Base-by-base conservation (phyloP, 2,329 filamentous ascomycete species). In the Lachnellula arida region DNA sequence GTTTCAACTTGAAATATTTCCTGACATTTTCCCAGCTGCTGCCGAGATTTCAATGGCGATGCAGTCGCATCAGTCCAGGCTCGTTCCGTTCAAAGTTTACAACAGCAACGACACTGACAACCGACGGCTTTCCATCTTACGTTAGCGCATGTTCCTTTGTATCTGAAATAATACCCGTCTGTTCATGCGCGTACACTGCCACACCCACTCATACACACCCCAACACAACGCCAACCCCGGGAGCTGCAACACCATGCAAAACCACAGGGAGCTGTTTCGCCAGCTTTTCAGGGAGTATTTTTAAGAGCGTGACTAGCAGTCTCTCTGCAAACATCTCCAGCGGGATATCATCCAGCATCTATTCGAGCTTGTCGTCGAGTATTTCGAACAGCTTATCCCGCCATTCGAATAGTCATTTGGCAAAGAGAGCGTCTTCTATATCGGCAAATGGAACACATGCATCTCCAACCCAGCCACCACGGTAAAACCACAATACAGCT, bases 11-110 rank as follows among this genome's bases (percentile, higher is more conserved):
- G 28, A 11, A 32, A 8, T 32, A 32, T 53, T 50, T 19, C 12
- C 37, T 50, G 48, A 43, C 9, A 43, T 40, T 32, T n/a, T 9
- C 8, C 8, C 46, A 61, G 58, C 28, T 61, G 60, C 37, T 52
- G 58, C 22, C 53, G 58, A 51, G 59, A 54, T 19, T 61, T 63
- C 47, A 63, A 63, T 52, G 56, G 58, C 40, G 53, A 54, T 57
- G 40, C 28, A 11, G 48, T 55, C 40, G 49, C 54, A 12, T 39
- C 11, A 42, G 44, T 22, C 58, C 59, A 7, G 25, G 49, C n/a
- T 59, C 54, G 5, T 61, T 55, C 51, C 61, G 56, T 25, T 58
- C 58, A 0, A 51, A 47, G 25, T 63, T 59, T 28, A 61, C 60
- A 17, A 59, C 56, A 35, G 58, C 57, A 8, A 55, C 46, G 8